Percentiles rank a stretch among this genome's conserved stretches.
Evolutionary conservation across 108 stramenopile species (phyloP).

Genomic region (Nitzschia palea): DNA sequence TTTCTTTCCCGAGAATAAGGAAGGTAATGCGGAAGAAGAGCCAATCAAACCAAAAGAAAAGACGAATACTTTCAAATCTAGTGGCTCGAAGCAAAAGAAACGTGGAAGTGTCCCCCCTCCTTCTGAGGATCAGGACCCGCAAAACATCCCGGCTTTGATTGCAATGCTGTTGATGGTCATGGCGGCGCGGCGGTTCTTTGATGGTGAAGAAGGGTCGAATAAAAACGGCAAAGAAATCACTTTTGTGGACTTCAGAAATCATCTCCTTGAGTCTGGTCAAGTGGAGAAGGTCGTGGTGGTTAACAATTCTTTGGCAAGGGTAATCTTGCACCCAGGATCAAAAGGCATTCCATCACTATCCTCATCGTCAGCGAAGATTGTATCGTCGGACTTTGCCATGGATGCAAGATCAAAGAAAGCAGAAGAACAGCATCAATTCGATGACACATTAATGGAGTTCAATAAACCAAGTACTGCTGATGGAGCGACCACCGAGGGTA

Average conservation of each 20-base stretch:
- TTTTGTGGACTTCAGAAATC: constrained; percentile 86
- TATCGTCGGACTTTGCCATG: background rate
- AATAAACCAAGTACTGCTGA: background rate
- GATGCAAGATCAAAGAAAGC: background rate
- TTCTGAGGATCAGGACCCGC: constrained; percentile 43
- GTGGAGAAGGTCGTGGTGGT: constrained; percentile 91
- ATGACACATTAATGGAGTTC: constrained; percentile 31
- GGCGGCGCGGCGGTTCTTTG: constrained; percentile 54
- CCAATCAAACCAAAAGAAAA: background rate
- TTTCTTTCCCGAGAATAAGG: constrained; percentile 69
- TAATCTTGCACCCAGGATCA: constrained; percentile 60
- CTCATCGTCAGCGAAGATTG: background rate
- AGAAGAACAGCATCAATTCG: background rate
- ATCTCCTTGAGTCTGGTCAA: constrained; percentile 78
- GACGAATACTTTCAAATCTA: background rate
- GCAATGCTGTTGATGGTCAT: constrained; percentile 57
- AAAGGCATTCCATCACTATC: constrained; percentile 29
- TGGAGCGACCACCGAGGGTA: background rate
- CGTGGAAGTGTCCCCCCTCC: constrained; percentile 37
- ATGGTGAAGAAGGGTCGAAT: constrained; percentile 30
- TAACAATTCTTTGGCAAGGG: constrained; percentile 84
- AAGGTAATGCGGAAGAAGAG: constrained; percentile 14
- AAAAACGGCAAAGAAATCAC: constrained; percentile 80
- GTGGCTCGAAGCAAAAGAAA: constrained; percentile 34
- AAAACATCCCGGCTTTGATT: constrained; percentile 58